Evolutionary conservation across 192 early-diverging fungal species (phyloP), one percentile per base, ranked within the genome.

Genomic region (Podila minutissima): DNA sequence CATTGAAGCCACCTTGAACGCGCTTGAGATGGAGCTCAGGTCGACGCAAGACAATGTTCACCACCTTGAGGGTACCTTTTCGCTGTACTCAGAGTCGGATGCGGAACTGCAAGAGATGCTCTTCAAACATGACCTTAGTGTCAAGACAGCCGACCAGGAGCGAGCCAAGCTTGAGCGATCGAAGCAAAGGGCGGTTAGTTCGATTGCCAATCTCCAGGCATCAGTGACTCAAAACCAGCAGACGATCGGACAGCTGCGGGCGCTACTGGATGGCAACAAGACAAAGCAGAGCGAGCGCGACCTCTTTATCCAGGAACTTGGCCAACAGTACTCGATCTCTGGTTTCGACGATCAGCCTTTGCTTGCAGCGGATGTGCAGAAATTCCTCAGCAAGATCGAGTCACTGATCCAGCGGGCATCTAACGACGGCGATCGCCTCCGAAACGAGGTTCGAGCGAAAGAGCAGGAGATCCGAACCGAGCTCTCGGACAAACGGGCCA

Each of bases 51-150:
- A 24, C 7, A 81, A 81, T 26, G 64, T 81, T 29, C 60, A 22
- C 7, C 71, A 81, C 19, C 48, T 81, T 22, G 77, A 81, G 31
- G 77, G 77, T 24, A 66, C 59, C 6, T 81, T 81, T 64, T 55
- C 60, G 0, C 65, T 73, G 2, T 81, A 81, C 48, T 32, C 69
- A 72, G 89, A 93, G 64, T 86, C 89, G 2, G 91, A 93, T 71
- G 84, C 86, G 51, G 91, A 93, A 22, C 84, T 95, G 29, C 61
- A 87, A 41, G 71, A 71, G 38, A 84, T 93, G 86, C 69, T 90
- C 10, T 77, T 84, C 7, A 88, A 88, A 57, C 78, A 84, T 26
- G 69, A 77, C 6, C 70, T 71, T 26, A 78, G 72, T 35, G 31
- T 75, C 3, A 75, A 61, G 48, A 66, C 74, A 24, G 74, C 83